A percentile compares a stretch with the other conserved stretches of the same genome.
Conservation (phyloP, 2,329 filamentous ascomycete species). For the Aspergillus sojae region DNA sequence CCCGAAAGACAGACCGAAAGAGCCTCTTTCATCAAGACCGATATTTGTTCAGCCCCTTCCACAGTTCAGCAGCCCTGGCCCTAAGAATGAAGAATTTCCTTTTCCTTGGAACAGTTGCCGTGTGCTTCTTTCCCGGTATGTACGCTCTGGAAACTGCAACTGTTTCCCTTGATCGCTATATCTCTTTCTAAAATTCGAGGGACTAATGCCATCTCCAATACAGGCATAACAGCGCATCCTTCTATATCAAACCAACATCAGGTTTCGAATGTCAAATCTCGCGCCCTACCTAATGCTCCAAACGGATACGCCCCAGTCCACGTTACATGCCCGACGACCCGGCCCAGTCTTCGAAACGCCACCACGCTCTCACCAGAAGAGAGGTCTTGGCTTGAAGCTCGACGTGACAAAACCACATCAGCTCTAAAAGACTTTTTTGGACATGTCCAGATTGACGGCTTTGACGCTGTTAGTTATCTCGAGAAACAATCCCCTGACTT, state of each 20-base stretch:
- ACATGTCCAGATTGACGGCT: constrained; percentile 72
- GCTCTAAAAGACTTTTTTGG: constrained; percentile 74
- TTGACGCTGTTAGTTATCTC: constrained; percentile 74
- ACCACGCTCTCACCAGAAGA: constrained; percentile 69
- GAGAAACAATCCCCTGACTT: constrained; percentile 58
- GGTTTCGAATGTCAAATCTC: constrained; percentile 12
- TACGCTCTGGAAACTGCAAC: too few relatives aligned
- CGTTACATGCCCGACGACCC: constrained; percentile 68
- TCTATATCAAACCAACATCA: too few relatives aligned
- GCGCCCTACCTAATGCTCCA: constrained; percentile 58
- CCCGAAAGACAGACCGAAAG: too few relatives aligned
- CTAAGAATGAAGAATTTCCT: too few relatives aligned
- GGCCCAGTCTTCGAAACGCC: constrained; percentile 70
- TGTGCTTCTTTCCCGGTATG: too few relatives aligned
- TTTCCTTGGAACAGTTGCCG: too few relatives aligned
- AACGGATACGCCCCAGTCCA: constrained; percentile 71
- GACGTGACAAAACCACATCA: constrained; percentile 71
- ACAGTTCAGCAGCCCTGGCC: too few relatives aligned
- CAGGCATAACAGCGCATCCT: background rate
- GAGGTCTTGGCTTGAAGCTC: constrained; percentile 69
- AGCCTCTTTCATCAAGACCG: too few relatives aligned
- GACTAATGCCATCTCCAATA: too few relatives aligned
- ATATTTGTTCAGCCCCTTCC: too few relatives aligned
- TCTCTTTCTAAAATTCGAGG: too few relatives aligned
- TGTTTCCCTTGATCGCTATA: too few relatives aligned